Percentiles rank a stretch among this genome's conserved stretches.
Conservation (phyloP, 768 basidiomycete genomes). For the Tylopilus felleus region DNA sequence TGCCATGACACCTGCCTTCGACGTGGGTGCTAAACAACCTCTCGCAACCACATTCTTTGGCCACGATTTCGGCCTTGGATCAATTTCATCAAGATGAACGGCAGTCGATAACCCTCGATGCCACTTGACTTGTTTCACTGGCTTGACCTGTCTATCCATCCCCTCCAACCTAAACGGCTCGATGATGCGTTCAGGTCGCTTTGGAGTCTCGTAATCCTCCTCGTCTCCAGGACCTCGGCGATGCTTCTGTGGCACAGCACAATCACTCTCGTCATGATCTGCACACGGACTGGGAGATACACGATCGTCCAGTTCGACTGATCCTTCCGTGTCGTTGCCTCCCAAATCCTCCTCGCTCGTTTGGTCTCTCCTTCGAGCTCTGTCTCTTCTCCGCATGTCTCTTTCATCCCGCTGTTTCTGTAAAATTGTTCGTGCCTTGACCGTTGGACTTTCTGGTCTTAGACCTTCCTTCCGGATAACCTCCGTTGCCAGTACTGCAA, state of each 20-base stretch:
- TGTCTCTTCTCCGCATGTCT: constrained; percentile 47
- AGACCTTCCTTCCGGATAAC: constrained; percentile 65
- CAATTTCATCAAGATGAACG: constrained; percentile 60
- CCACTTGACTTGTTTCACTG: constrained; percentile 72
- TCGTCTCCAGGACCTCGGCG: constrained; percentile 74
- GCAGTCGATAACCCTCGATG: constrained; percentile 62
- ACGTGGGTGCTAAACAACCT: constrained; percentile 64
- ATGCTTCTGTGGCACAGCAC: constrained; percentile 38
- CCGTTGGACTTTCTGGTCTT: constrained; percentile 76
- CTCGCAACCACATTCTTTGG: constrained; percentile 45
- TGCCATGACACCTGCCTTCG: constrained; percentile 51
- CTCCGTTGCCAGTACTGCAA: constrained; percentile 62
- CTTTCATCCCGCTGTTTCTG: constrained; percentile 69
- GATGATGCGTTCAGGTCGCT: constrained; percentile 37
- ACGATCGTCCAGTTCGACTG: constrained; percentile 7
- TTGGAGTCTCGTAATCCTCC: constrained; percentile 73
- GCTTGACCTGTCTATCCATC: constrained; percentile 28
- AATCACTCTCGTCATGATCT: constrained; percentile 27
- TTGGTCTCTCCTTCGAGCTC: constrained; percentile 60
- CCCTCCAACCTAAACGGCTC: constrained; percentile 41
- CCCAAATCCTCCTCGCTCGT: constrained; percentile 36
- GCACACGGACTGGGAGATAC: neutral
- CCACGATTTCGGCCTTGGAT: constrained; percentile 45
- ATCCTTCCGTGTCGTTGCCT: constrained; percentile 32
- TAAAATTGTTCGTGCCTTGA: constrained; percentile 63